Evolutionary conservation across 768 basidiomycete genomes (phyloP), one percentile per base, ranked within the genome.

Genomic region (Roridomyces roridus): DNA sequence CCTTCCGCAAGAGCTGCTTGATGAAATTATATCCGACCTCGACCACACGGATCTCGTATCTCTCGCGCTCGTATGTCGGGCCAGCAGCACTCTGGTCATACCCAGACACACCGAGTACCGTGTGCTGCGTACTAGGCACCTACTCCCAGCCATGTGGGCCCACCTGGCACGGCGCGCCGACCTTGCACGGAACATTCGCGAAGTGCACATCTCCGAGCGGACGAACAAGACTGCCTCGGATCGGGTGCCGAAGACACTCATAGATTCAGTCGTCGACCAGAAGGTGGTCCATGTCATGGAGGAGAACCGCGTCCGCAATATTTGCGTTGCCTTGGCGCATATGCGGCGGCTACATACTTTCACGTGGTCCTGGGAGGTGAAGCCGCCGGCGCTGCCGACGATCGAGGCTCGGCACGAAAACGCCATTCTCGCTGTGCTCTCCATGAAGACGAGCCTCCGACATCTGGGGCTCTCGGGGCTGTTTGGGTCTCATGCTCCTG

Each of bases 31-130:
- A 25, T 74, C 77, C n/a, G 72, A 75, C 46, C 68, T 84, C 54
- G 76, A 77, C 56, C 75, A 78, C 55, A 42, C 57, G 25, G 78
- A 82, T 59, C 70, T 84, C 28, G 63, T 81, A 29, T 71, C 77
- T 11, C 72, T 84, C 51, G 80, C 79, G 1, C 70, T 78, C n/a
- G 66, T 74, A 25, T 80, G 77, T n/a, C 69, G 68, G 55, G 53
- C 69, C 29, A 74, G 73, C 46, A 70, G 73, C 47, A 64, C 60
- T 17, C 62, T 77, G 47, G 73, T 78, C 37, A 74, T 80, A 39
- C 82, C 82, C 25, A 64, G 73, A n/a, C 81, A 84, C 51, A 79
- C 73, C 20, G 74, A 83, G 58, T 83, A 84, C 67, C 78, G 82
- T 46, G 70, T 78, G 49, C 68, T 84, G 55, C 77, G 78, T 25